phyloP scores from a whole-genome alignment of 768 basidiomycete genomes.

The Collybia mongolica region DNA sequence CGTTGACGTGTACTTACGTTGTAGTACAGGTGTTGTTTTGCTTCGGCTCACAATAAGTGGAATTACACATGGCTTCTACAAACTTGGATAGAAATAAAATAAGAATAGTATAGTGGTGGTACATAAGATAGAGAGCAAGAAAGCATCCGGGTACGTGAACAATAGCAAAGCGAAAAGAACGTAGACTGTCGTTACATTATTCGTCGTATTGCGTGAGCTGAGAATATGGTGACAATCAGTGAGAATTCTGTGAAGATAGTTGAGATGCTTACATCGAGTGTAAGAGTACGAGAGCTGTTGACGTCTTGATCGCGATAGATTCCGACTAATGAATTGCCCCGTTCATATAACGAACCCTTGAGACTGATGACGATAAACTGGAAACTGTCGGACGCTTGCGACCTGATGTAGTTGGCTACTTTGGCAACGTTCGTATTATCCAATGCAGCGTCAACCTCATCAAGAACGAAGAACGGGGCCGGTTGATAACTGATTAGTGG shows the following conservation, averaged over 20 bases:
- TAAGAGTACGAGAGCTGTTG: constrained; percentile 89
- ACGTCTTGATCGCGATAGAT: constrained; percentile 94
- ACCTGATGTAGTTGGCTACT: constrained; percentile 89
- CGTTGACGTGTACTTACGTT: no score
- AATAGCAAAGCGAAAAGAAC: background rate
- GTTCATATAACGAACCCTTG: constrained; percentile 91
- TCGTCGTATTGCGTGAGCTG: constrained; percentile 67
- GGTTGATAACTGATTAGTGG: constrained; percentile 74
- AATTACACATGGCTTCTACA: no score
- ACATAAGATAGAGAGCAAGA: background rate
- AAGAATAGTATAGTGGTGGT: background rate
- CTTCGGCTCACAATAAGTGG: no score
- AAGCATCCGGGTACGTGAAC: background rate
- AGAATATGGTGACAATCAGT: background rate
- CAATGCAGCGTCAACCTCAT: constrained; percentile 96
- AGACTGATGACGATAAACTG: constrained; percentile 98
- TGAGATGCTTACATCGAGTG: constrained; percentile 70
- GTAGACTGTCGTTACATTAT: constrained; percentile 16
- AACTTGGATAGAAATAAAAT: no score
- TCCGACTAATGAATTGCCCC: constrained; percentile 87
- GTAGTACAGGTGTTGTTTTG: no score
- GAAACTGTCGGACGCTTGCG: constrained; percentile 80
- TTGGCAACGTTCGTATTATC: constrained; percentile 99
- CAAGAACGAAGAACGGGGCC: constrained; percentile 97
- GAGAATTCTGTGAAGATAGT: background rate